Percentiles rank a stretch among this genome's conserved stretches.
Conservation (phyloP, 225 moss, liverwort and hornwort genomes). For the Marchantia polymorpha region DNA sequence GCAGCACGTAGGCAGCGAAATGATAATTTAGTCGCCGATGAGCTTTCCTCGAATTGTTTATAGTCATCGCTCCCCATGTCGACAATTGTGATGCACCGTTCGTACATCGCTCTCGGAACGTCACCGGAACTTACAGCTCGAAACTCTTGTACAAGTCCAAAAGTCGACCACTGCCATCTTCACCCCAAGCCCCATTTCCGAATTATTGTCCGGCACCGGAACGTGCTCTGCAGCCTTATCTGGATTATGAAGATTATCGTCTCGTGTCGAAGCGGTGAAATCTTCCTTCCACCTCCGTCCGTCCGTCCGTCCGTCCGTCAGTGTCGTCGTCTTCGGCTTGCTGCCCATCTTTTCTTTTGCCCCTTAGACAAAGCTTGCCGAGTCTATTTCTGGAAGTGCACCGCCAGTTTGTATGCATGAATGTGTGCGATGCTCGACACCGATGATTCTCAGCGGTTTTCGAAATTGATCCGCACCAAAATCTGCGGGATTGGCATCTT, state of each 20-base stretch:
- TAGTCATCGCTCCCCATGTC: no score
- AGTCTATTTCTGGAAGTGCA: background rate
- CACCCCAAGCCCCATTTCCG: background rate
- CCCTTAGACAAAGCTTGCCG: background rate
- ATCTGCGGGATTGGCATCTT: background rate
- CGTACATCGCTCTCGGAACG: no score
- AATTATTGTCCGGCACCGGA: background rate
- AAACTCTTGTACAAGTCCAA: background rate
- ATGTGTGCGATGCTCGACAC: background rate
- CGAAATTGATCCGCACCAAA: background rate
- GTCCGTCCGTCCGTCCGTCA: no score
- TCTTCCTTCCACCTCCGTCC: background rate
- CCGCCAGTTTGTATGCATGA: background rate
- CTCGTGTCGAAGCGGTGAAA: background rate
- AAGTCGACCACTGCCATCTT: background rate
- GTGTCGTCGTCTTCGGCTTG: no score
- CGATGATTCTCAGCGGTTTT: background rate
- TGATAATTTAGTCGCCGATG: background rate
- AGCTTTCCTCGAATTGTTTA: background rate
- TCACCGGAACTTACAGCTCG: background rate
- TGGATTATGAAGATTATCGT: background rate
- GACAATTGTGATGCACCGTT: no score
- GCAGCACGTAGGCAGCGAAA: background rate
- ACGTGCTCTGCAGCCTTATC: slow-evolving; percentile 6
- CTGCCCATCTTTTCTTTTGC: background rate